These are phyloP conservation scores for Solanum clarkiae DNA, from an alignment of 257 asterid species.

Conservation along the genomic window DNA sequence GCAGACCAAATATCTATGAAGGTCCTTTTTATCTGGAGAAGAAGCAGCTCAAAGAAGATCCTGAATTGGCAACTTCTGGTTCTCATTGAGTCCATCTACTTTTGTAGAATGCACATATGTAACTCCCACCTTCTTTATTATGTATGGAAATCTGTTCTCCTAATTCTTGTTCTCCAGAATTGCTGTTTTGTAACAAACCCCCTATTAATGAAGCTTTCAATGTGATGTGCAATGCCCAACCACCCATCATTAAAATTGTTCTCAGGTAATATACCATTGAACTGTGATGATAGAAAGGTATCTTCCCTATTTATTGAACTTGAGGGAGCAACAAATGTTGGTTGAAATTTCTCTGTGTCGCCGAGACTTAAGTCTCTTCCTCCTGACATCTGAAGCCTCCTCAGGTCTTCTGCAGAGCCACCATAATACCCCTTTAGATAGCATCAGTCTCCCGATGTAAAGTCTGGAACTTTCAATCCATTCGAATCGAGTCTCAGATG, in stretches of 20 bases:
- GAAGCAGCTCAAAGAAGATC: background rate
- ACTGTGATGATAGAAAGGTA: background rate
- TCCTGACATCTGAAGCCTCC: background rate
- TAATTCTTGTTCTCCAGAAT: background rate
- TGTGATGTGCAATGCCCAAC: background rate
- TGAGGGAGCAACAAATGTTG: background rate
- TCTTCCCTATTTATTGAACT: background rate
- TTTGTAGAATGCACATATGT: background rate
- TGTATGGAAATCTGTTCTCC: background rate
- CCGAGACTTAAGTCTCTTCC: background rate
- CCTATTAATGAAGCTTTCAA: background rate
- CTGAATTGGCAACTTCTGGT: background rate
- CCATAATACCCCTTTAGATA: background rate
- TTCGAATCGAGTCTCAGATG: background rate
- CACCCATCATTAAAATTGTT: background rate
- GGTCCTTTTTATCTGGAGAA: background rate
- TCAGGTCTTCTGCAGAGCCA: background rate
- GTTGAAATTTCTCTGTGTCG: background rate
- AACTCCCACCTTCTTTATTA: background rate
- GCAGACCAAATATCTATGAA: background rate
- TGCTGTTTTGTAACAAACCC: background rate
- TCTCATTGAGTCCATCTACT: background rate
- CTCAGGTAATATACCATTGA: background rate
- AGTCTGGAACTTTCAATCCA: background rate
- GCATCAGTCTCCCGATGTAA: background rate